Conservation (phyloP, 2,329 filamentous ascomycete genomes). For the Phyllosticta citrichinensis region DNA sequence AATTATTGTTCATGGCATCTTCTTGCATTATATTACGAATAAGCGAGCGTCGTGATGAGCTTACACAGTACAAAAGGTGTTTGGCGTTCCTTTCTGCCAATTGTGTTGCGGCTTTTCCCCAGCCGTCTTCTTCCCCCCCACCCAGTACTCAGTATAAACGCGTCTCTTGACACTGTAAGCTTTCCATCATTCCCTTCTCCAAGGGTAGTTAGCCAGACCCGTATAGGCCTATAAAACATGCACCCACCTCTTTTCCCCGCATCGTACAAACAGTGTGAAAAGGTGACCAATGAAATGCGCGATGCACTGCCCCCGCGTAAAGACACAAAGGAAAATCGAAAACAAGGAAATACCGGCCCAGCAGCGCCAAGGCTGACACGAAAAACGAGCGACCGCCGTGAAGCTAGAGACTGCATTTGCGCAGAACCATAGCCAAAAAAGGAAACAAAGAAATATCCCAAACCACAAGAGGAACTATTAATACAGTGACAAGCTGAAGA, state of each 20-base stretch:
- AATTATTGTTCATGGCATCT: not conserved
- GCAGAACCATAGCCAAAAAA: slow-evolving; percentile 8
- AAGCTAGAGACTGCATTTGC: not conserved
- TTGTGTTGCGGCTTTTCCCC: not conserved
- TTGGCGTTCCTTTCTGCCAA: not conserved
- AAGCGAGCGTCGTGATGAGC: not conserved
- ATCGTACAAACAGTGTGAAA: not conserved
- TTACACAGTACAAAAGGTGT: not conserved
- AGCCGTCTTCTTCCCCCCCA: not conserved
- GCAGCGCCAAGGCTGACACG: slow-evolving; percentile 10
- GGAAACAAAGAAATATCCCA: not conserved
- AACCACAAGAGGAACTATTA: slow-evolving; percentile 5
- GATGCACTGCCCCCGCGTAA: not conserved
- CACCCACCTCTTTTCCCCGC: not conserved
- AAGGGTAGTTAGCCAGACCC: not conserved
- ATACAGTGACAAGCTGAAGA: slow-evolving; percentile 3
- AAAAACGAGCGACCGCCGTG: slow-evolving; percentile 8
- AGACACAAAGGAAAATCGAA: not conserved
- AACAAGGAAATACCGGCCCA: slow-evolving; percentile 3
- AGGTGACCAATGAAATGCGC: not conserved
- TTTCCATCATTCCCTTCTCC: not conserved
- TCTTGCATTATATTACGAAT: not conserved
- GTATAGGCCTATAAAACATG: not conserved
- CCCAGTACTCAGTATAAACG: not conserved
- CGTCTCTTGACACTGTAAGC: not conserved